phyloP scores from a whole-genome alignment of 176 grass and related monocot species.

The Carex scoparia region DNA sequence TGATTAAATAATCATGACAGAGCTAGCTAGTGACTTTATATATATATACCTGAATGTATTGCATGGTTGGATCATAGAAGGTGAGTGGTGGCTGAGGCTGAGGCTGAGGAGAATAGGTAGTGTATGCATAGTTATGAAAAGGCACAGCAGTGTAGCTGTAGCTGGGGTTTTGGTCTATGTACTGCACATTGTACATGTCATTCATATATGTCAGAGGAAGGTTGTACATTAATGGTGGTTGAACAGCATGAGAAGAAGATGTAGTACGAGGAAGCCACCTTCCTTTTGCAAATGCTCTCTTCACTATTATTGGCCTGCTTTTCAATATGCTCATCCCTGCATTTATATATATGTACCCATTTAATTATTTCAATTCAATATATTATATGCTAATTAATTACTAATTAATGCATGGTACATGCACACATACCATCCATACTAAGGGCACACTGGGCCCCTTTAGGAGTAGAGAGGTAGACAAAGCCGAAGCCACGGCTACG shows the following conservation, averaged over 20 bases:
- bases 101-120: not conserved
- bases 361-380: no score
- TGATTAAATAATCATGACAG: no score
- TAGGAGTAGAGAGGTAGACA: constrained; percentile 56
- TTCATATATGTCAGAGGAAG: not conserved
- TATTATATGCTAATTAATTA: no score
- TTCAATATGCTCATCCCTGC: constrained; percentile 13
- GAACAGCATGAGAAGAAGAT: not conserved
- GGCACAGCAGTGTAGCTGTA: not conserved
- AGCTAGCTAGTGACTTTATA: no score
- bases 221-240: not conserved
- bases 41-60: not conserved
- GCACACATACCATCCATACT: constrained; percentile 37
- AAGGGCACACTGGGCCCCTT: constrained; percentile 57
- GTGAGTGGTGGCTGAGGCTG: not conserved
- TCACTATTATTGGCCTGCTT: constrained; percentile 17
- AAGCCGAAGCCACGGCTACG: constrained; percentile 81
- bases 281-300: not conserved
- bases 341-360: not conserved
- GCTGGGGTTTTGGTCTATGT: not conserved
- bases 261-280: not conserved
- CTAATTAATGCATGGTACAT: no score
- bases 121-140: not conserved
- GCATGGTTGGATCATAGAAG: not conserved
- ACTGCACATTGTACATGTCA: not conserved